Evolutionary conservation across 2,329 filamentous ascomycete species (phyloP), one percentile per base, ranked within the genome.

Genomic region (Ophiocordyceps polyrhachis-furcata): DNA sequence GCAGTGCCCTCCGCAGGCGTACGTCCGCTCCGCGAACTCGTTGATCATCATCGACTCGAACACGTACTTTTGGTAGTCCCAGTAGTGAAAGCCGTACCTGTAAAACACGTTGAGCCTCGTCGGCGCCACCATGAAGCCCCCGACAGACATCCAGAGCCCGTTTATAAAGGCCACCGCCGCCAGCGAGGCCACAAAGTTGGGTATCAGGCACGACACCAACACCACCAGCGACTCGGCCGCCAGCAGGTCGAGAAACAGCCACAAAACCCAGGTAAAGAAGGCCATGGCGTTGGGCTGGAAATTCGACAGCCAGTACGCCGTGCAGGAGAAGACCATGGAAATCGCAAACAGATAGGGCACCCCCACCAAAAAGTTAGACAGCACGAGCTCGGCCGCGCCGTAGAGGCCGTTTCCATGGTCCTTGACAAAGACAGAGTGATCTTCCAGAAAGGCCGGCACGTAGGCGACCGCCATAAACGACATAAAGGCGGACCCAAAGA

Each of bases 11-110:
- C 17, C 40, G 40, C 40, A 25, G 15, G 9, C 17, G 23, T 83
- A 93, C 4, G 65, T 69, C 15, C 83, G 67, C 17, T 71, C 51
- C 1, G 65, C 65, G 57, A 93, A 91, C 63, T 93, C 83, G 55
- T 91, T 93, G 45, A 89, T 78, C 83, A 93, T 89, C 84, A 93
- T 91, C 15, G 84, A 85, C 56, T 91, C 76, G 57, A 93, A 93
- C 4, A 93, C 85, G 53, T 88, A 93, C 40, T 68, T 73, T 58
- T 89, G 84, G 55, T 93, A 93, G 58, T 93, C 83, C 56, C 88
- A 88, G 59, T 88, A 93, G 57, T 88, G 81, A 53, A 91, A 91
- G 6, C 83, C 83, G 53, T 93, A 91, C 58, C 77, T 75, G 78
- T 83, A 93, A 53, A 93, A 93, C 3, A 73, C 74, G 58, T 93